These are phyloP conservation scores for Areca catechu DNA, from an alignment of 176 grass and related monocot genomes.

Conservation along the genomic window DNA sequence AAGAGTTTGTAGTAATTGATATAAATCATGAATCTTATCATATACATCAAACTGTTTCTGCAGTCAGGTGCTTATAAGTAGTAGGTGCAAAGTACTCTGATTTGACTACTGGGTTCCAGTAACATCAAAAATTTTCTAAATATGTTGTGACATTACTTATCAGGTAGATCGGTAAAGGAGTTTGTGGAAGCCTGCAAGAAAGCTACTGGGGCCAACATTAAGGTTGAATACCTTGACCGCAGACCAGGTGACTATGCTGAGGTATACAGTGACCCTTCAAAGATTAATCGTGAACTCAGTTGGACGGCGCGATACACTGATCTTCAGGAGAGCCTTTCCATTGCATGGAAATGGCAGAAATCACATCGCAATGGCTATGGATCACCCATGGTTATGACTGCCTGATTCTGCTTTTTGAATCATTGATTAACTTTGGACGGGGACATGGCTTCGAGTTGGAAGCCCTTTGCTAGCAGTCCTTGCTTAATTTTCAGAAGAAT, in stretches of 20 bases:
- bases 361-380: slow-evolving; percentile 60
- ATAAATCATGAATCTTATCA: too few relatives aligned
- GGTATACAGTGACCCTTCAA: slow-evolving; percentile 89
- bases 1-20: too few relatives aligned
- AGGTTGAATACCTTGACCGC: slow-evolving; percentile 53
- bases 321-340: slow-evolving; percentile 68
- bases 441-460: too few relatives aligned
- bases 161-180: slow-evolving; percentile 95
- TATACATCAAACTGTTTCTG: too few relatives aligned
- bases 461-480: too few relatives aligned
- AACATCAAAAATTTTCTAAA: too few relatives aligned
- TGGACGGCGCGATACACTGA: slow-evolving; percentile 78
- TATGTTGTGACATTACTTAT: background rate
- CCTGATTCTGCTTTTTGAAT: background rate
- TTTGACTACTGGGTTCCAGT: too few relatives aligned
- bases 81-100: too few relatives aligned
- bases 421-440: too few relatives aligned
- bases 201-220: slow-evolving; percentile 71
- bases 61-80: too few relatives aligned
- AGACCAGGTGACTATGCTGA: slow-evolving; percentile 87
- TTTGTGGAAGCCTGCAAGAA: slow-evolving; percentile 86
- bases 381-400: slow-evolving; percentile 17
- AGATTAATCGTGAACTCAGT: slow-evolving; percentile 60
- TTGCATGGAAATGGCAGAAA: slow-evolving; percentile 95
- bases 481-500: too few relatives aligned